Percentiles rank a stretch among this genome's conserved stretches.
phyloP scores from a whole-genome alignment of 177 flowering plant species.

The Tripterygium wilfordii region DNA sequence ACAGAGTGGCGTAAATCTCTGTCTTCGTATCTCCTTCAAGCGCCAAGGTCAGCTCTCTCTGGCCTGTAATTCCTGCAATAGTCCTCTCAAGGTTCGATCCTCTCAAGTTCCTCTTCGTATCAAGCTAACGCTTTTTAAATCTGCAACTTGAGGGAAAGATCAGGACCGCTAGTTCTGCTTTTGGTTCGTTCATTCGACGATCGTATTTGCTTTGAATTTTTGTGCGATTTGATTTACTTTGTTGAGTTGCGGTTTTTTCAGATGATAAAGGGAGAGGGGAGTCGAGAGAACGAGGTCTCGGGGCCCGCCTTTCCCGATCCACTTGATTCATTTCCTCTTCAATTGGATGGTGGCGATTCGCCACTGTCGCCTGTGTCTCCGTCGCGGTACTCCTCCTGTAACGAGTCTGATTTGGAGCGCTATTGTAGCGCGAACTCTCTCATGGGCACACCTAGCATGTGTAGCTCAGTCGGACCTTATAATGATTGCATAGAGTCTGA shows the following conservation, averaged over 20 bases:
- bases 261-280: conserved; percentile 40
- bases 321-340: conserved; percentile 10
- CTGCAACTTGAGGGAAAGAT: no score
- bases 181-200: no score
- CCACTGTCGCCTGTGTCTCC: conserved; percentile 19
- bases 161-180: no score
- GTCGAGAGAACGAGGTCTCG: conserved; percentile 18
- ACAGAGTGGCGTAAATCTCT: no score
- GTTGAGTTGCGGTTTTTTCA: conserved; percentile 4
- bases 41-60: no score
- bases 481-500: conserved; percentile 58
- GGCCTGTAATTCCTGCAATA: no score
- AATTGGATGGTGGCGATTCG: conserved; percentile 21
- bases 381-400: conserved; percentile 65
- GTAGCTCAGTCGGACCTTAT: conserved; percentile 47
- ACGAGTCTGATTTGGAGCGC: conserved; percentile 76
- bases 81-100: no score
- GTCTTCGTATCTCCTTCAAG: no score
- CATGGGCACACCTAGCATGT: conserved; percentile 71
- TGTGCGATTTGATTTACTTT: background rate
- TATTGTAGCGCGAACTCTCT: conserved; percentile 86
- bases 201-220: background rate
- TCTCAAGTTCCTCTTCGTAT: no score
- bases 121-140: no score
- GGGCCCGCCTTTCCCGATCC: conserved; percentile 30